Percentiles rank a stretch among this genome's conserved stretches.
phyloP scores from a whole-genome alignment of 371 early-diverging fungal species.

The Mucor piriformis region DNA sequence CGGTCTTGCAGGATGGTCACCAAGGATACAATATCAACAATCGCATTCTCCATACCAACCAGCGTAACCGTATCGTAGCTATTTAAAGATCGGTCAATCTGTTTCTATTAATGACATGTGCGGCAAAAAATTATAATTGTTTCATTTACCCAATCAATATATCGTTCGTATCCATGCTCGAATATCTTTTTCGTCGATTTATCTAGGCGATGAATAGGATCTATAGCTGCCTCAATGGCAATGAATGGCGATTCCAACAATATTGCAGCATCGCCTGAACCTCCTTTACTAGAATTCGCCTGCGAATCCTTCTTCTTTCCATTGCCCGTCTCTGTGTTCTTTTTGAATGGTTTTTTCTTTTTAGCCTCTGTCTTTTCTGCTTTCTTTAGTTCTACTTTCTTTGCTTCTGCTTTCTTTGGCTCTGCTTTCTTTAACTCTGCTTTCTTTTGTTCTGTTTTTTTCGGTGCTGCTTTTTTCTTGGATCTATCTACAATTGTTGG shows the following conservation, averaged over 20 bases:
- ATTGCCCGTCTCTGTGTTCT: background rate
- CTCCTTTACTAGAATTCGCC: background rate
- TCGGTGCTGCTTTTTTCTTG: background rate
- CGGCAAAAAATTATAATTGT: no score
- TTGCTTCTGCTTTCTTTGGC: background rate
- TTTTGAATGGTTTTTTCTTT: background rate
- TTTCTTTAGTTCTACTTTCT: background rate
- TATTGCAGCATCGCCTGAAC: background rate
- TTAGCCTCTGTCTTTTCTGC: background rate
- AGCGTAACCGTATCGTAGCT: constrained; percentile 38
- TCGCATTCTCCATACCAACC: constrained; percentile 46
- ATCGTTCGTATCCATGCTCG: constrained; percentile 49
- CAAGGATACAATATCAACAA: constrained; percentile 44
- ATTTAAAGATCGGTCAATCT: constrained; percentile 38
- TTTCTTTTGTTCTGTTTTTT: background rate
- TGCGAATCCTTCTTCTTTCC: background rate
- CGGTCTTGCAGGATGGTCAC: constrained; percentile 41
- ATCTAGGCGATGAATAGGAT: constrained; percentile 22
- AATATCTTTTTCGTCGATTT: constrained; percentile 1
- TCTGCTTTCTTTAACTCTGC: background rate
- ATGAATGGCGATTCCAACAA: constrained; percentile 33
- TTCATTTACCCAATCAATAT: constrained; percentile 44
- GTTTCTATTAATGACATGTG: background rate
- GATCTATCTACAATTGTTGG: no score
- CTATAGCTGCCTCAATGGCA: constrained; percentile 41